Conservation (phyloP, 2,329 filamentous ascomycete species). For the Neonectria hederae region DNA sequence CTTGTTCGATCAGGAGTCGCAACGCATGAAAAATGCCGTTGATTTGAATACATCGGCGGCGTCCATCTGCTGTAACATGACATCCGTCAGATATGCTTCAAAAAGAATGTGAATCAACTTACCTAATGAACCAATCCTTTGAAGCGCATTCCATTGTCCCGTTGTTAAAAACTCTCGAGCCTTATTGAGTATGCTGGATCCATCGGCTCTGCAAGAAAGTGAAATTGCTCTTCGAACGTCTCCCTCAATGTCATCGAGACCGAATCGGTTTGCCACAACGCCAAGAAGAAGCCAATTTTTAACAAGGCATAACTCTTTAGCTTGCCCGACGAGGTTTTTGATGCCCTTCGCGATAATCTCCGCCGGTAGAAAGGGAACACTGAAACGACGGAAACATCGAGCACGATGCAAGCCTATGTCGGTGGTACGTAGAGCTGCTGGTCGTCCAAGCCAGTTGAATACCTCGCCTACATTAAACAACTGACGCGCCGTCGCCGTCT, state of each 20-base stretch:
- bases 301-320: slow-evolving; percentile 12
- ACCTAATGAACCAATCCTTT: neutral
- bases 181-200: neutral
- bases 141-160: slow-evolving; percentile 1
- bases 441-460: slow-evolving; percentile 19
- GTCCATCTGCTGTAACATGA: slow-evolving; percentile 4
- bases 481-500: slow-evolving; percentile 8
- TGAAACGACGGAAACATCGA: neutral
- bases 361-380: slow-evolving; percentile 8
- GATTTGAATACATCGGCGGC: slow-evolving; percentile 3
- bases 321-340: neutral
- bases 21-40: slow-evolving; percentile 18
- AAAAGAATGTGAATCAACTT: neutral
- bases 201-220: slow-evolving; percentile 4
- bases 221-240: neutral
- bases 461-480: slow-evolving; percentile 29
- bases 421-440: neutral
- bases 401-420: neutral
- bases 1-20: slow-evolving; percentile 24
- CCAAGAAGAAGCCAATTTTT: slow-evolving; percentile 30
- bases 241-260: neutral
- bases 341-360: slow-evolving; percentile 3
- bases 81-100: neutral
- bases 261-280: slow-evolving; percentile 23
- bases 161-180: neutral